phyloP scores from a whole-genome alignment of 768 basidiomycete genomes.

The Boletus barrowsii region DNA sequence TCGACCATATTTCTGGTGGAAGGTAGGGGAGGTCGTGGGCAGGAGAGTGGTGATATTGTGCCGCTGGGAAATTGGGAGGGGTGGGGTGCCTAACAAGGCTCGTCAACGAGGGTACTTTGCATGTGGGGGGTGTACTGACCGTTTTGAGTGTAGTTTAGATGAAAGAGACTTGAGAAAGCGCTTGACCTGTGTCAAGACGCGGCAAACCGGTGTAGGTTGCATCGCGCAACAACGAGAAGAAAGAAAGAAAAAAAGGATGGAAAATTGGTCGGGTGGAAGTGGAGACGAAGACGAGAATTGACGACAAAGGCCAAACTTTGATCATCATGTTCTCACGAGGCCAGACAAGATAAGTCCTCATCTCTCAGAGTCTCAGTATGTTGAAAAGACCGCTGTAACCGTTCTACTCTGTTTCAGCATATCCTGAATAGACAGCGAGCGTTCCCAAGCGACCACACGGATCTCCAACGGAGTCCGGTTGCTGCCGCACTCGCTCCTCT shows the following conservation, averaged over 20 bases:
- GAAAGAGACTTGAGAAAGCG: slow-evolving; percentile 17
- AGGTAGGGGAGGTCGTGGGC: slow-evolving; percentile 42
- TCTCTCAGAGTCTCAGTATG: no score
- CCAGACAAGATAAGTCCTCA: no score
- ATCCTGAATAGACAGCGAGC: no score
- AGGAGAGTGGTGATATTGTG: slow-evolving; percentile 25
- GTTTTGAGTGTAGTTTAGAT: slow-evolving; percentile 15
- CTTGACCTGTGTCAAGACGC: slow-evolving; percentile 18
- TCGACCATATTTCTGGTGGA: slow-evolving; percentile 65
- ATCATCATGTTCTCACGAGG: slow-evolving; percentile 3
- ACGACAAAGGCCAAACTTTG: neutral
- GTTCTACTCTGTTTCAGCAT: no score
- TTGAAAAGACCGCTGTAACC: no score
- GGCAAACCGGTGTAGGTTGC: slow-evolving; percentile 6
- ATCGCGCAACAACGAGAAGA: slow-evolving; percentile 8
- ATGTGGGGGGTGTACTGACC: slow-evolving; percentile 11
- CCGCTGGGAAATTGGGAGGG: slow-evolving; percentile 3
- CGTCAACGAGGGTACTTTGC: neutral
- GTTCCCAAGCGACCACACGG: no score
- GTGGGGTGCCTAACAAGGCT: slow-evolving; percentile 2
- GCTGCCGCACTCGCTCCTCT: no score
- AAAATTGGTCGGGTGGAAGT: neutral
- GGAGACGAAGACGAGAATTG: neutral
- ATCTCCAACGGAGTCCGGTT: no score
- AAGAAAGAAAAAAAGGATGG: neutral